Conservation (phyloP, 176 grass and related monocot species). For the Eleusine indica region DNA sequence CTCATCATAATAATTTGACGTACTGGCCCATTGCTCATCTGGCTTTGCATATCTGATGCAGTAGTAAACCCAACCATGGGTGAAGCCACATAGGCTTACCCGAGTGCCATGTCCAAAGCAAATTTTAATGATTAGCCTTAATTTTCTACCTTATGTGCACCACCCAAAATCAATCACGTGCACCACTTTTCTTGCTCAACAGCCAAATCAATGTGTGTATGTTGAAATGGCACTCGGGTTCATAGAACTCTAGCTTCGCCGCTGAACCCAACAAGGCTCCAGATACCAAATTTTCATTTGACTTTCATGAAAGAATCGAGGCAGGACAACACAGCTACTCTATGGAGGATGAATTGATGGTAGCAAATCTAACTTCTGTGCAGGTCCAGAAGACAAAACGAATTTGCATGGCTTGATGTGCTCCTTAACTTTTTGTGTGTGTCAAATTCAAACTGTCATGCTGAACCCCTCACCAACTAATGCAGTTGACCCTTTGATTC, state of each 20-base stretch:
- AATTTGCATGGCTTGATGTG: constrained; percentile 2
- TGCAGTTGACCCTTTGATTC: neutral
- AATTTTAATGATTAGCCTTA: too few relatives aligned
- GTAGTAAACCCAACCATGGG: neutral
- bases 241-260: too few relatives aligned
- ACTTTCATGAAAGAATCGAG: constrained; percentile 9
- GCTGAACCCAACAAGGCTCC: neutral
- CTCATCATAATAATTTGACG: neutral
- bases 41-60: constrained; percentile 6
- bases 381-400: too few relatives aligned
- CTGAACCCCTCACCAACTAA: neutral
- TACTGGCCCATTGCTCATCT: neutral
- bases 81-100: too few relatives aligned
- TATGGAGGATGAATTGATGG: constrained; percentile 15
- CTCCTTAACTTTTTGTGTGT: neutral
- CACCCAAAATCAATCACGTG: too few relatives aligned
- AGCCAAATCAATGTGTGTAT: too few relatives aligned
- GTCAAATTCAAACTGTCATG: neutral
- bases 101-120: too few relatives aligned
- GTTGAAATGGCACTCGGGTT: too few relatives aligned
- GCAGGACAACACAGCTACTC: neutral
- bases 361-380: neutral
- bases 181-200: too few relatives aligned
- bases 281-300: constrained; percentile 8
- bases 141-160: too few relatives aligned